Evolutionary conservation across 495 filamentous ascomycete species (phyloP).

Genomic region (Podospora australis): DNA sequence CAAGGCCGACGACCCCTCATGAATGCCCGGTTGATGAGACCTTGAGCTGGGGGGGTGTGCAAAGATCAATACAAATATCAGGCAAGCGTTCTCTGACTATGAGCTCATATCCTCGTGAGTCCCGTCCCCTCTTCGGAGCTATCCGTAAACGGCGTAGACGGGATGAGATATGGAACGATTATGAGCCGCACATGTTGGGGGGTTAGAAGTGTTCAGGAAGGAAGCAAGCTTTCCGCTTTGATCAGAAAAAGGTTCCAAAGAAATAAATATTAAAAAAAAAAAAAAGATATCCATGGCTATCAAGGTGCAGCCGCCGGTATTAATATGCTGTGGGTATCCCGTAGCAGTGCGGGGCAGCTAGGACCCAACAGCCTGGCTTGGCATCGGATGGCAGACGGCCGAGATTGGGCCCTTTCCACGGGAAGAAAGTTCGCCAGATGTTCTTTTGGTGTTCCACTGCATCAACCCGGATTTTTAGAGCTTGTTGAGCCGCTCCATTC

Average conservation of each 20-base stretch:
- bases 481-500: neutral
- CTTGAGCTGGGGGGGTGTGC: too few species aligned
- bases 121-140: too few species aligned
- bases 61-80: too few species aligned
- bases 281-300: neutral
- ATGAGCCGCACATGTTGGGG: too few species aligned
- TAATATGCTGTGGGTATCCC: neutral
- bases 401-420: constrained; percentile 1
- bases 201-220: too few species aligned
- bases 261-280: neutral
- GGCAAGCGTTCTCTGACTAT: too few species aligned
- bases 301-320: neutral
- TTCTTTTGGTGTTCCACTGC: constrained; percentile 4
- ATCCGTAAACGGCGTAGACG: too few species aligned
- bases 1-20: too few species aligned
- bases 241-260: neutral
- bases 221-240: neutral
- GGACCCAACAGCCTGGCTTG: constrained; percentile 1
- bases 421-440: neutral
- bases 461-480: constrained; percentile 4
- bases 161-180: too few species aligned
- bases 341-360: neutral
- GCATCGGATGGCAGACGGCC: constrained; percentile 4
- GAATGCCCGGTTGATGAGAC: too few species aligned
- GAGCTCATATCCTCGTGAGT: too few species aligned